phyloP scores from a whole-genome alignment of 2,329 filamentous ascomycete species.

The Paramyrothecium roridum region DNA sequence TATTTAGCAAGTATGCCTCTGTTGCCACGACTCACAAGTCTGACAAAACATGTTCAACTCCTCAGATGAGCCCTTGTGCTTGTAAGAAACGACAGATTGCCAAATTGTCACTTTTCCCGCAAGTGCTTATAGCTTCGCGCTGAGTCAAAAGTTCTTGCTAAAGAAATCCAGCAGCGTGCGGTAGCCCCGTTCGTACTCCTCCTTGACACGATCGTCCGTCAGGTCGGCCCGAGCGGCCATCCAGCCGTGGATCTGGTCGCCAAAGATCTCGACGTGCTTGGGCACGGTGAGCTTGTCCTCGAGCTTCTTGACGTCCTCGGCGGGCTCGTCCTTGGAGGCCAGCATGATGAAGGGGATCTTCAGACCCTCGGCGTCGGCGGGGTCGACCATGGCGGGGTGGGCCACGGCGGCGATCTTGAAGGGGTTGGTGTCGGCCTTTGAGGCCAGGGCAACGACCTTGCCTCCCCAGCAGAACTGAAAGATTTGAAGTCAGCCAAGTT shows the following conservation, averaged over 20 bases:
- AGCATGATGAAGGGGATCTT: conserved; percentile 60
- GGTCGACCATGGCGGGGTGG: conserved; percentile 64
- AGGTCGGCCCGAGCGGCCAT: conserved; percentile 67
- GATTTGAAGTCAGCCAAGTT: conserved; percentile 1
- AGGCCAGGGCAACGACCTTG: conserved; percentile 56
- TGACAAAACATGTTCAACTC: not conserved
- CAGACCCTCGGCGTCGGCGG: conserved; percentile 56
- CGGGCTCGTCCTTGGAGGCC: conserved; percentile 63
- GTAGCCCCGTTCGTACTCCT: conserved; percentile 62
- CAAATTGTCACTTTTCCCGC: too few relatives aligned
- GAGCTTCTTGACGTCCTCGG: conserved; percentile 53
- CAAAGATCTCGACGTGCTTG: conserved; percentile 64
- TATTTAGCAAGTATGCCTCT: too few relatives aligned
- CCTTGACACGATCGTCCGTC: conserved; percentile 51
- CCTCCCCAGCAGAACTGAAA: conserved; percentile 69
- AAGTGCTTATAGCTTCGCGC: not conserved
- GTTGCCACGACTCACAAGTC: not conserved
- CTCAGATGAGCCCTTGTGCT: too few relatives aligned
- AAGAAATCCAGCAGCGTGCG: conserved; percentile 58
- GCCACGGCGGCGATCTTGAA: conserved; percentile 52
- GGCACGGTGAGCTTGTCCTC: conserved; percentile 48
- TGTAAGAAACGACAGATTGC: too few relatives aligned
- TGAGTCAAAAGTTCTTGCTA: conserved; percentile 40
- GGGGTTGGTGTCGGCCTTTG: conserved; percentile 46
- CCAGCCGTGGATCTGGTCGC: conserved; percentile 69